Percentiles rank a stretch among this genome's conserved stretches.
Conservation (phyloP, 1,284 basidiomycete genomes). For the Kwoniella shivajii region DNA sequence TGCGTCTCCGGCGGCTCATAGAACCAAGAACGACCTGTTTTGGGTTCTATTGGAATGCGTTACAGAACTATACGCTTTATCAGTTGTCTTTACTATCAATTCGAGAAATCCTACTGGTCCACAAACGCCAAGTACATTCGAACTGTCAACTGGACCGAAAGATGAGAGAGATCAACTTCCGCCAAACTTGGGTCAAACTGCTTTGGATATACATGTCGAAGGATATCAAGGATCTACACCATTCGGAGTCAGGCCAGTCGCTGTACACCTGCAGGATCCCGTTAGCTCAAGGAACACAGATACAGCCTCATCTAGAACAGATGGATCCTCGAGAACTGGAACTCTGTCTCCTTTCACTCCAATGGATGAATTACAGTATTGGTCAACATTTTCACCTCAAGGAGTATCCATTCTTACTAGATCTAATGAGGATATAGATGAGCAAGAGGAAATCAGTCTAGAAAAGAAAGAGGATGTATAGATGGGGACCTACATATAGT, state of each 20-base stretch:
- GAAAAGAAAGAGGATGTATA: too few relatives aligned
- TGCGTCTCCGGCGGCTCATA: slow-evolving; percentile 28
- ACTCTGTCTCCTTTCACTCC: slow-evolving; percentile 1
- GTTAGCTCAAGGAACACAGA: neutral
- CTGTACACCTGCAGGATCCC: neutral
- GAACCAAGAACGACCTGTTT: slow-evolving; percentile 35
- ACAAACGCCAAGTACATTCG: neutral
- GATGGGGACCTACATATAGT: too few relatives aligned
- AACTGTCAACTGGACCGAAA: neutral
- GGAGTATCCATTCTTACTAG: neutral
- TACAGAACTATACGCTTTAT: slow-evolving; percentile 42
- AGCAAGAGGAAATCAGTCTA: neutral
- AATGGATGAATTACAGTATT: slow-evolving; percentile 5
- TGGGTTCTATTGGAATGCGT: slow-evolving; percentile 42
- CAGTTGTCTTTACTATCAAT: slow-evolving; percentile 44
- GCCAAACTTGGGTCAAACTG: slow-evolving; percentile 3
- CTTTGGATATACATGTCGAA: slow-evolving; percentile 21
- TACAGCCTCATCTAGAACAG: neutral
- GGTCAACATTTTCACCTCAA: neutral
- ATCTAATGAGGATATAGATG: too few relatives aligned
- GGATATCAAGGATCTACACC: slow-evolving; percentile 27
- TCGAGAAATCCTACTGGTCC: slow-evolving; percentile 19
- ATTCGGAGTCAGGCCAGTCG: slow-evolving; percentile 16
- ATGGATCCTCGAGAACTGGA: neutral
- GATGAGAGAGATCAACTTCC: slow-evolving; percentile 2